Evolutionary conservation across 2,329 filamentous ascomycete genomes (phyloP).

Genomic region (Xylariales sp.): DNA sequence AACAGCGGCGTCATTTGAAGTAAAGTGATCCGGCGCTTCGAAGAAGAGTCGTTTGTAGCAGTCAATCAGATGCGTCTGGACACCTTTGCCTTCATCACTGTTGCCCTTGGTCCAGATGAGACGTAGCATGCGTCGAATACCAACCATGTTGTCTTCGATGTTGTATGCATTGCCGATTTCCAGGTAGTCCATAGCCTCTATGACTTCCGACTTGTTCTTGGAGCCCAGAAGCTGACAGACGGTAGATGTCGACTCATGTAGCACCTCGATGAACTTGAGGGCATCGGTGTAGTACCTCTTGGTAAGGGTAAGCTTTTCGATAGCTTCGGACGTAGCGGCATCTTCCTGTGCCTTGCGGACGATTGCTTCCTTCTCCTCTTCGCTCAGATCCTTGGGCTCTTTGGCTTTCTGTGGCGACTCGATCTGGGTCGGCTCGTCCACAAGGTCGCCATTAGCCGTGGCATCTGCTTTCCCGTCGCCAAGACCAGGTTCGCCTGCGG

Average conservation of each 20-base stretch:
- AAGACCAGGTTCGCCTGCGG: constrained; percentile 67
- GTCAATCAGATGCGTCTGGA: constrained; percentile 93
- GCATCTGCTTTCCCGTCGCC: constrained; percentile 62
- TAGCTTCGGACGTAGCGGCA: constrained; percentile 80
- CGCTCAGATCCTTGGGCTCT: constrained; percentile 60
- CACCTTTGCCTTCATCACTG: constrained; percentile 96
- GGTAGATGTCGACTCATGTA: constrained; percentile 75
- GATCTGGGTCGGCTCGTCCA: constrained; percentile 85
- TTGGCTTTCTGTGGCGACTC: constrained; percentile 60
- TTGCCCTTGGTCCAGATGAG: constrained; percentile 99
- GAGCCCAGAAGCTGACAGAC: constrained; percentile 87
- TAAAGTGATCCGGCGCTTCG: constrained; percentile 85
- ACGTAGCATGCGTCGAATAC: constrained; percentile 91
- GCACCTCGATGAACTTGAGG: constrained; percentile 84
- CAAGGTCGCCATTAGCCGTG: constrained; percentile 65
- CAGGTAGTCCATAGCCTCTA: constrained; percentile 98
- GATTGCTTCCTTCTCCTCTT: constrained; percentile 70
- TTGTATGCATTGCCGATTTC: constrained; percentile 94
- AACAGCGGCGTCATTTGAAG: constrained; percentile 83
- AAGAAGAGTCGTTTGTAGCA: constrained; percentile 96
- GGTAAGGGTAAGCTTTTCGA: constrained; percentile 82
- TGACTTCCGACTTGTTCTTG: constrained; percentile 96
- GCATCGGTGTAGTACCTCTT: constrained; percentile 91
- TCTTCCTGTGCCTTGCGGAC: constrained; percentile 80
- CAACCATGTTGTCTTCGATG: constrained; percentile 85